These are phyloP conservation scores for Amanita muscaria DNA, from an alignment of 768 basidiomycete species.

Conservation along the genomic window DNA sequence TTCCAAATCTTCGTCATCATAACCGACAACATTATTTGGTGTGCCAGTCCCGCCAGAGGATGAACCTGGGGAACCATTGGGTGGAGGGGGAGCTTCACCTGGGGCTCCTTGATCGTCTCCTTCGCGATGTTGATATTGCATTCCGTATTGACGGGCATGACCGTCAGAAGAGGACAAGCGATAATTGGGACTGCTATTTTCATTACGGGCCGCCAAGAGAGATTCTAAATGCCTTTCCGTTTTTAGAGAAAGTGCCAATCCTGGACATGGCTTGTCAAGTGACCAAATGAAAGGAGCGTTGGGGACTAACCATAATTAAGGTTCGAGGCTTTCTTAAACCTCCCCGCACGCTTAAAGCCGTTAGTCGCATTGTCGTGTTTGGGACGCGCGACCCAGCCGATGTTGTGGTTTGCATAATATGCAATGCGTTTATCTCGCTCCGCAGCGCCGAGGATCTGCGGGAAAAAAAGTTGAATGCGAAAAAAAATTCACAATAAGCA, in stretches of 20 bases:
- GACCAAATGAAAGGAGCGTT: background rate
- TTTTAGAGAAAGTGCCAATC: constrained; percentile 59
- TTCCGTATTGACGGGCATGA: constrained; percentile 34
- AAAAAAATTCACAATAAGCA: background rate
- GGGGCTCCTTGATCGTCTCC: constrained; percentile 43
- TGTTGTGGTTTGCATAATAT: constrained; percentile 65
- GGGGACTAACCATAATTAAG: constrained; percentile 59
- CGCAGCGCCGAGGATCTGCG: constrained; percentile 43
- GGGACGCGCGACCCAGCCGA: constrained; percentile 78
- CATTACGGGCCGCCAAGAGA: constrained; percentile 23
- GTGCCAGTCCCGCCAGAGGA: background rate
- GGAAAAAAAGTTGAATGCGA: background rate
- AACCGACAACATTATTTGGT: constrained; percentile 10
- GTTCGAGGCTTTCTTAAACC: constrained; percentile 93
- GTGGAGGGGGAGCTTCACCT: background rate
- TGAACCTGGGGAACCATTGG: background rate
- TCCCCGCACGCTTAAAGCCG: constrained; percentile 64
- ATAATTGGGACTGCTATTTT: background rate
- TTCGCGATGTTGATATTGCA: constrained; percentile 56
- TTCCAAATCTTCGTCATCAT: constrained; percentile 43
- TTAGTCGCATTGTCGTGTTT: constrained; percentile 42
- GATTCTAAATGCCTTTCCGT: constrained; percentile 39
- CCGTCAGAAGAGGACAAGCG: constrained; percentile 1
- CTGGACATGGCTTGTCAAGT: constrained; percentile 4
- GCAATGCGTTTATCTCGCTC: constrained; percentile 56